phyloP scores from a whole-genome alignment of 305 asterid genomes.

The Fraxinus dipetala region DNA sequence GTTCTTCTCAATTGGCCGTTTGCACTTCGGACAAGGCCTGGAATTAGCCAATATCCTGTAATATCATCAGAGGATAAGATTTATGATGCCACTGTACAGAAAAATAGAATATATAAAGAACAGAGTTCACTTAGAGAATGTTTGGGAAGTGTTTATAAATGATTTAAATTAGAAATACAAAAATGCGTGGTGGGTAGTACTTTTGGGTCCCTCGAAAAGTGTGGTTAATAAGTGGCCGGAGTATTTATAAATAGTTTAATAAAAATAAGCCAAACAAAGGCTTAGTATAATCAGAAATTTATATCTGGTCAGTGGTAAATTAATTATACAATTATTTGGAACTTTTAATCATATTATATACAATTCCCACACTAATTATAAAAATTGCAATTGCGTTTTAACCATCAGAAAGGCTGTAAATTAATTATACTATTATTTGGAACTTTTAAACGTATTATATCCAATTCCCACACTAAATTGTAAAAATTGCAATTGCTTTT shows the following conservation, averaged over 20 bases:
- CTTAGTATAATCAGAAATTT: not conserved
- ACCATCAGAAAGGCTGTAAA: not conserved
- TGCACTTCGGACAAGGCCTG: constrained; percentile 94
- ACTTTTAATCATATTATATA: not conserved
- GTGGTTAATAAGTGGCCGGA: not conserved
- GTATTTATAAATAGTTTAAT: not conserved
- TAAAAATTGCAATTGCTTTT: not conserved
- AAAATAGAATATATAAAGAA: constrained; percentile 7
- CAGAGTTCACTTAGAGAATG: not conserved
- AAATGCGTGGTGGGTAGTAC: not conserved
- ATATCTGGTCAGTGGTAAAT: not conserved
- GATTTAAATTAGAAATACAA: too few relatives aligned
- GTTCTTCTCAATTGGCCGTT: constrained; percentile 91
- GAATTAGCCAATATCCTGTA: constrained; percentile 92
- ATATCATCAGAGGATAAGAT: constrained; percentile 21
- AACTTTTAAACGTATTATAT: not conserved
- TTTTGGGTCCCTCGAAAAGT: not conserved
- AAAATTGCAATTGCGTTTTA: not conserved
- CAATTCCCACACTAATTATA: not conserved
- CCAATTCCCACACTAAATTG: not conserved
- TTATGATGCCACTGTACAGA: constrained; percentile 6
- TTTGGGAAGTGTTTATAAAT: not conserved
- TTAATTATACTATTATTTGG: not conserved
- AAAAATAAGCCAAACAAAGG: not conserved
- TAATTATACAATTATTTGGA: not conserved